Evolutionary conservation across 345 rosid genomes (phyloP), one percentile per base, ranked within the genome.

Genomic region (Eucalyptus fibrosa): DNA sequence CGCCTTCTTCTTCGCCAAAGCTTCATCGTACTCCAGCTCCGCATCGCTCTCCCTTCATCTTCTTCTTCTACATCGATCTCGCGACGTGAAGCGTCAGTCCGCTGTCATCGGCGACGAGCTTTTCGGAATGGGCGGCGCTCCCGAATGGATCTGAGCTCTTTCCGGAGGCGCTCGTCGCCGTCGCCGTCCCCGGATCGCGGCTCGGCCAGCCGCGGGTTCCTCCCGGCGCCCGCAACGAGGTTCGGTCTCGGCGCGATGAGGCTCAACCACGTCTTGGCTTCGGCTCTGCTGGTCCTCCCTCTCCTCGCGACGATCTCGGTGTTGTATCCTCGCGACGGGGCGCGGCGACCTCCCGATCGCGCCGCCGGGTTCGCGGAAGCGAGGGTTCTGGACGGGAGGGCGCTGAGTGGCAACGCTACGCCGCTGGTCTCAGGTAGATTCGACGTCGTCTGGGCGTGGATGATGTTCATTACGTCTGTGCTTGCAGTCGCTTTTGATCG

Each of bases 61-160:
- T 69, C 82, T 19, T 34, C 82, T 37, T 19, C 2, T 3, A 2
- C 83, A 12, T 72, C 83, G 44, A 24, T 72, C 81, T 11, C 28
- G 26, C 28, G 82, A n/a, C 37, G 40, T 8, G 40, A n/a, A 65
- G 37, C 77, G 40, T 6, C 34, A 1, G 69, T 14, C 69, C n/a
- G 69, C 2, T 56, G 81, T 19, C 81, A 21, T 19, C 81, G 81
- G 37, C 81, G 81, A 10, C 44, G 81, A 69, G 44, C 44, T 12
- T 34, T 69, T 32, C 42, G 80, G 23, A 5, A 88, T 56, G 89
- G 60, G 32, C 42, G 7, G 53, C 50, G 67, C 72, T 81, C 87
- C 56, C 87, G 24, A 12, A 95, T 94, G 97, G 95, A 95, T 94
- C 93, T 88, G 89, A 90, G 90, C 91, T 80, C 93, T 50, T 92